These are phyloP conservation scores for Monosporascus sp. DNA, from an alignment of 2,329 filamentous ascomycete genomes.

Conservation along the genomic window DNA sequence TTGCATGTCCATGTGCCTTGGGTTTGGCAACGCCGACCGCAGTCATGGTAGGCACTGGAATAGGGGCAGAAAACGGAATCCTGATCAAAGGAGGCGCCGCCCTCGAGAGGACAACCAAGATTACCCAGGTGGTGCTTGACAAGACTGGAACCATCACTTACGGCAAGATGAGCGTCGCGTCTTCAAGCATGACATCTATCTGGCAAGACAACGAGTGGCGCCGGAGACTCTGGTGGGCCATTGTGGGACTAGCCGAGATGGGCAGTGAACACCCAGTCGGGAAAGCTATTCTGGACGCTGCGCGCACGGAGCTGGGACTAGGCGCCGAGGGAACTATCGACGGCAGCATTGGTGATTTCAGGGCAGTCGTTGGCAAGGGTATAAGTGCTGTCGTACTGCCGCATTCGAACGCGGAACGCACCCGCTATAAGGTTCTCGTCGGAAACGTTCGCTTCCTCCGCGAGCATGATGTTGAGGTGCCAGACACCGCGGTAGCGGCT, in stretches of 20 bases:
- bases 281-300: constrained; percentile 73
- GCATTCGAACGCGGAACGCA: constrained; percentile 58
- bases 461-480: constrained; percentile 62
- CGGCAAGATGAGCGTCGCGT: constrained; percentile 90
- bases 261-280: constrained; percentile 94
- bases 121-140: constrained; percentile 86
- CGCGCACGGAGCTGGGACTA: constrained; percentile 70
- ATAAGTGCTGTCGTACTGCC: constrained; percentile 80
- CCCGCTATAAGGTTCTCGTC: constrained; percentile 72
- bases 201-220: constrained; percentile 68
- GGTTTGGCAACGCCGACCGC: constrained; percentile 93
- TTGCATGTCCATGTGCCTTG: constrained; percentile 95
- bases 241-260: constrained; percentile 92
- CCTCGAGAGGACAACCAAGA: constrained; percentile 81
- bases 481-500: constrained; percentile 56
- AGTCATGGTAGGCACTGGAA: constrained; percentile 98
- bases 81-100: constrained; percentile 96
- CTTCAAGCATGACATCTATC: constrained; percentile 55
- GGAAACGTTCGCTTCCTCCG: constrained; percentile 77
- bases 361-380: constrained; percentile 76
- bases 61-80: constrained; percentile 92
- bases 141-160: constrained; percentile 95
- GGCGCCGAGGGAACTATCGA: constrained; percentile 69
- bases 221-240: constrained; percentile 84
- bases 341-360: constrained; percentile 80